Evolutionary conservation across 306 rosid species (phyloP).

Genomic region (Castanea crenata): DNA sequence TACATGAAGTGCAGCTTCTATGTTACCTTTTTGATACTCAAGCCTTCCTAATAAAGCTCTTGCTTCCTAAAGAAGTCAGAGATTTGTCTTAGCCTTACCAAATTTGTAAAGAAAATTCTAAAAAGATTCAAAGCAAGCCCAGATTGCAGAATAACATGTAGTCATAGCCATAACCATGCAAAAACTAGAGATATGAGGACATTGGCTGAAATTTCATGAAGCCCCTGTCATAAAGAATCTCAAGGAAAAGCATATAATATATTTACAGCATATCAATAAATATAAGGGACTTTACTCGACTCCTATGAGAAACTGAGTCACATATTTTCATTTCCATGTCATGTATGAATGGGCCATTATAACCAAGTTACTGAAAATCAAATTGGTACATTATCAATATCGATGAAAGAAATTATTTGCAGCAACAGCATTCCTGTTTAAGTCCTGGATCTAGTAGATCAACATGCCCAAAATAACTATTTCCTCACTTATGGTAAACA

Average conservation of each 20-base stretch:
- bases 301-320: not conserved
- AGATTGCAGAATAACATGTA: not conserved
- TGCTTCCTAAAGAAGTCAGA: constrained; percentile 63
- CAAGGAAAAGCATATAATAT: not conserved
- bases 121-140: constrained; percentile 19
- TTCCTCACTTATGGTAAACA: not conserved
- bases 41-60: constrained; percentile 94
- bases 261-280: not conserved
- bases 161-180: not conserved
- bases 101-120: not conserved
- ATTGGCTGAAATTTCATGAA: not conserved
- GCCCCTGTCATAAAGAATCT: not conserved
- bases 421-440: not conserved
- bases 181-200: not conserved
- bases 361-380: not conserved
- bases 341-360: not conserved
- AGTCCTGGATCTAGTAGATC: not conserved
- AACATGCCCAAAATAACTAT: not conserved
- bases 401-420: not conserved
- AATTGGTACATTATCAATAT: not conserved
- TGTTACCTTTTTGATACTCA: constrained; percentile 85
- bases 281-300: not conserved
- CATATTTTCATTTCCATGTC: not conserved
- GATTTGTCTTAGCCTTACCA: constrained; percentile 18
- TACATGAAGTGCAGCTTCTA: constrained; percentile 89